phyloP scores from a whole-genome alignment of 2,329 filamentous ascomycete species.

The Ceratocystis ficicola region DNA sequence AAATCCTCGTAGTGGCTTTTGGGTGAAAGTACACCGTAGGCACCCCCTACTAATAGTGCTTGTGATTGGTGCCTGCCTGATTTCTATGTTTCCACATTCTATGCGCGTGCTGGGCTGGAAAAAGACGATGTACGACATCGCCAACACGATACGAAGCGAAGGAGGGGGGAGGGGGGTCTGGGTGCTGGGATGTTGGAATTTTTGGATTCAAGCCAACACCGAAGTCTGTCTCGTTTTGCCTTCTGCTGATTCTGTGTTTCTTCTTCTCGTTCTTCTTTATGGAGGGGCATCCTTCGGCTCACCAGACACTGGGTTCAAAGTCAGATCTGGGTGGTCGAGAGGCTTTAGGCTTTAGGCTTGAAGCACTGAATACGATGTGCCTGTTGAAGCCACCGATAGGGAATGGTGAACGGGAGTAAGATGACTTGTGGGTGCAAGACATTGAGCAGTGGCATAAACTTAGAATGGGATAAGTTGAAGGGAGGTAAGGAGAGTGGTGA shows the following conservation, averaged over 20 bases:
- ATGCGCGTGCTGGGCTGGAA: no score
- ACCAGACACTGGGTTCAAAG: background rate
- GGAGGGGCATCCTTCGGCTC: background rate
- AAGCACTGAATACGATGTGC: no score
- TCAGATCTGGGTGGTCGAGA: background rate
- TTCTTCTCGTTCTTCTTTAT: background rate
- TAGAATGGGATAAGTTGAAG: no score
- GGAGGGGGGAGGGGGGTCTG: background rate
- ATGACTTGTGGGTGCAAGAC: no score
- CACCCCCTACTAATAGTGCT: background rate
- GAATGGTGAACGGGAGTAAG: no score
- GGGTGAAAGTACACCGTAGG: background rate
- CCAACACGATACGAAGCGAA: conserved; percentile 7
- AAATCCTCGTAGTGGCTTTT: background rate
- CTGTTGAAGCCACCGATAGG: no score
- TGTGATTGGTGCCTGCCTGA: background rate
- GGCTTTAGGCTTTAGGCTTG: background rate
- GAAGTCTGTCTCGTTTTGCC: background rate
- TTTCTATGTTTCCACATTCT: background rate
- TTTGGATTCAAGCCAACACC: background rate
- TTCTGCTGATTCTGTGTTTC: background rate
- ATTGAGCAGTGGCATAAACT: no score
- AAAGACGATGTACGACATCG: background rate
- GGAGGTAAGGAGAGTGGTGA: no score
- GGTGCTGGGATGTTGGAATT: background rate